Evolutionary conservation across 2,329 filamentous ascomycete genomes (phyloP), one percentile per base, ranked within the genome.

Genomic region (Xylaria sp.): DNA sequence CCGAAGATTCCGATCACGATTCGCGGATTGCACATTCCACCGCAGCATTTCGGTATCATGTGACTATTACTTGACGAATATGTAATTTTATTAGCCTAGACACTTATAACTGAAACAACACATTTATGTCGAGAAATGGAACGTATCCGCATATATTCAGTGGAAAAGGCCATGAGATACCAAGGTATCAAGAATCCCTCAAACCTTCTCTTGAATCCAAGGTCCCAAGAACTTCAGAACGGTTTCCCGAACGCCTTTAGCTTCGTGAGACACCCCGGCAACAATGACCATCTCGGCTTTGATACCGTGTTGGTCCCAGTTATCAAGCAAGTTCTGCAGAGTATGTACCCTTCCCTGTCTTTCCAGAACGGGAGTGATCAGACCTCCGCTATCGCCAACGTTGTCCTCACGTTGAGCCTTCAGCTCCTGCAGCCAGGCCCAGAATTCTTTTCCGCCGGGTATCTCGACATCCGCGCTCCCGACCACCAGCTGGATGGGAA

Each of bases 271-370:
- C 3, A 67, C 61, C 0, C 64, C 63, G 7, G 52, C 50, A 17
- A 68, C 63, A 43, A 66, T 24, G 16, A 63, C 58, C 5, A 68
- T 26, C 44, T 51, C 46, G 2, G 62, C 39, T 18, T 59, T 49
- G 26, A 69, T 68, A 1, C 61, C 61, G 22, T 59, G 24, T n/a
- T 29, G 26, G 22, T 54, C 46, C 66, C 63, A 67, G 20, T 47
- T 20, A 2, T 52, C 39, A 2, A 57, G 57, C 19, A 69, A 43
- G 2, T 49, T 17, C 24, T 44, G 48, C 24, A 56, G 20, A 19
- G 51, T 59, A 9, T 53, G 45, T 1, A 60, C 26, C 20, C 60
- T 56, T 16, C 52, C 54, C 26, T 51, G 48, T 2, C 57, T 44
- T 22, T 62, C 56, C 5, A 26, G 11, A 20, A 39, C 50, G 17